Base-by-base conservation (phyloP, 805 yeast species). In the Metschnikowia cubensis region DNA sequence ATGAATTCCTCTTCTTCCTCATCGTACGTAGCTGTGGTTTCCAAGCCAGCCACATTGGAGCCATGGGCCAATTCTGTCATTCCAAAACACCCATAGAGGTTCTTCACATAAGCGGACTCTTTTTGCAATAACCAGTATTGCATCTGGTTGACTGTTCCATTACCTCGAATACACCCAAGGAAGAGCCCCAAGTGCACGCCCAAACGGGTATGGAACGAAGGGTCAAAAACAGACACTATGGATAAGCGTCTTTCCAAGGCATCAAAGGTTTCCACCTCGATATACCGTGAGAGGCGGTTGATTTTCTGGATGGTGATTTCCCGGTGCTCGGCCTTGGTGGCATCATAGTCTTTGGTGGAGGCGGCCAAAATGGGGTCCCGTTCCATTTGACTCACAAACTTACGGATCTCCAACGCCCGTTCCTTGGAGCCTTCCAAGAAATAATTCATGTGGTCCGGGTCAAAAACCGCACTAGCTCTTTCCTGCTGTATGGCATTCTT, bases 181-280 rank as follows among this genome's bases (percentile, higher is more conserved):
- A 92, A 92, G 50, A 91, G 76, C 4, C 96, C 97, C 56, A 85
- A 75, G 72, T 91, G 96, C 49, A 91, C 90, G 38, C 96, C 96
- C 45, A 88, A 68, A 60, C 98, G 80, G 32, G 96, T 90, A 47
- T 83, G 81, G 41, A 87, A 71, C 58, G 84, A 84, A 15, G 96
- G 95, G 66, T 92, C 97, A 54, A 84, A 76, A 40, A 84, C 73
- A 15, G 83, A 82, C 31, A 84, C 66, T 50, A 84, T 56, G 32
- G 82, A 76, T 53, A 85, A 69, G 60, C 91, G 73, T 58, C 79
- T 76, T 63, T 80, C 80, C 64, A 84, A 84, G 36, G 65, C 69
- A 22, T 74, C 73, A 45, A 68, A 67, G 32, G 67, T 54, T 42
- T 64, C 66, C 73, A 55, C 70, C 71, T 80, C 92, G 66, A 84